These are phyloP conservation scores for Fagopyrum tataricum DNA, from an alignment of 148 eudicot genomes.

Conservation along the genomic window DNA sequence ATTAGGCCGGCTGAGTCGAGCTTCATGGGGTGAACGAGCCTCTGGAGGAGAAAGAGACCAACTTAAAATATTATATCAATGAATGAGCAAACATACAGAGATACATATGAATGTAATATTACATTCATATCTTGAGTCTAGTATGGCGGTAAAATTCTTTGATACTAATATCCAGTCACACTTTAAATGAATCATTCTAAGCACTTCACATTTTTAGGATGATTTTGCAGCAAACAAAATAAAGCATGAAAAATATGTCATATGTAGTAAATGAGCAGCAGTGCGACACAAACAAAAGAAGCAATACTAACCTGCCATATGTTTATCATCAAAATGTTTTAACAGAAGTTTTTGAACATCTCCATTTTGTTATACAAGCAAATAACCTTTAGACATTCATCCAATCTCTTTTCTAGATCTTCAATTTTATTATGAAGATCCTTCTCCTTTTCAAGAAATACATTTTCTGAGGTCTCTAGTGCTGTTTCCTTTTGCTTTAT, in stretches of 20 bases:
- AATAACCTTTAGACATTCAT: slow-evolving; percentile 33
- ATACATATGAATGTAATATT: no score
- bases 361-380: neutral
- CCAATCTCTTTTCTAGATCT: slow-evolving; percentile 53
- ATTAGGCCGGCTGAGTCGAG: slow-evolving; percentile 78
- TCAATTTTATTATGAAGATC: slow-evolving; percentile 52
- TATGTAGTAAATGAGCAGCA: no score
- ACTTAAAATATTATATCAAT: neutral
- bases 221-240: no score
- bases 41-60: slow-evolving; percentile 25
- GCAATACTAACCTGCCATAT: no score
- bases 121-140: no score
- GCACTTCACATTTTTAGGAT: no score
- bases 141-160: no score
- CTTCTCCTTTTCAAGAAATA: slow-evolving; percentile 64
- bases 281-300: no score
- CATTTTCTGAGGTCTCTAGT: slow-evolving; percentile 53
- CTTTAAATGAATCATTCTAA: no score
- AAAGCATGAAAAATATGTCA: no score
- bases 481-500: slow-evolving; percentile 64
- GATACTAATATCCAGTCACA: no score
- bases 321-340: no score
- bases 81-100: neutral
- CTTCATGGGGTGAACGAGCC: slow-evolving; percentile 51
- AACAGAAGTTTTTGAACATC: neutral